phyloP scores from a whole-genome alignment of 1,284 basidiomycete species.

The Nidula niveotomentosa region DNA sequence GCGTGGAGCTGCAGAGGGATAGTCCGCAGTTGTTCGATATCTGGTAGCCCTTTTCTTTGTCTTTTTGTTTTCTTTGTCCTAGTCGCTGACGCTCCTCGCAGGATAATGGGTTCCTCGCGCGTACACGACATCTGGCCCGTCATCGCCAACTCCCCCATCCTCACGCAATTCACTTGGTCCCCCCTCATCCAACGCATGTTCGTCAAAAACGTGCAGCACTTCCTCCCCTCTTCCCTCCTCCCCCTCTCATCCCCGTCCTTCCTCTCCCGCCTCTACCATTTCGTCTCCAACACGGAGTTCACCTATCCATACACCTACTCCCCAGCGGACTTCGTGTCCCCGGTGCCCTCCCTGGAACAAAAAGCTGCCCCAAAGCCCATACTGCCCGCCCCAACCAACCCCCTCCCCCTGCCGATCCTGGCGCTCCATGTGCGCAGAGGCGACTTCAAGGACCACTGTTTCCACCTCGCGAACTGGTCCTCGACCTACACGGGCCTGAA shows the following conservation, averaged over 20 bases:
- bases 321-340: no score
- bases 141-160: slow-evolving; percentile 41
- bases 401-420: slow-evolving; percentile 27
- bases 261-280: no score
- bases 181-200: slow-evolving; percentile 33
- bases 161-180: slow-evolving; percentile 47
- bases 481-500: slow-evolving; percentile 45
- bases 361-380: no score
- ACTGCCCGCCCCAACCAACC: no score
- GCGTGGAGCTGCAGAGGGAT: slow-evolving; percentile 35
- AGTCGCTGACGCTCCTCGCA: slow-evolving; percentile 10
- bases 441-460: slow-evolving; percentile 55
- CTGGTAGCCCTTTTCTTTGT: slow-evolving; percentile 28
- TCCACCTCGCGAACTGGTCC: slow-evolving; percentile 37
- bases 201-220: slow-evolving; percentile 5
- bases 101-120: slow-evolving; percentile 40
- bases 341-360: no score
- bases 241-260: not conserved
- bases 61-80: not conserved
- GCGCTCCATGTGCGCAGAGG: slow-evolving; percentile 62
- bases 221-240: not conserved
- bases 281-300: no score
- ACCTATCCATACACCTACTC: no score
- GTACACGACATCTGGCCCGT: slow-evolving; percentile 42
- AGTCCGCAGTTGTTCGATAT: slow-evolving; percentile 40